Percentiles rank a stretch among this genome's conserved stretches.
phyloP scores from a whole-genome alignment of 179 eudicot genomes.

The Silene noctiflora region DNA sequence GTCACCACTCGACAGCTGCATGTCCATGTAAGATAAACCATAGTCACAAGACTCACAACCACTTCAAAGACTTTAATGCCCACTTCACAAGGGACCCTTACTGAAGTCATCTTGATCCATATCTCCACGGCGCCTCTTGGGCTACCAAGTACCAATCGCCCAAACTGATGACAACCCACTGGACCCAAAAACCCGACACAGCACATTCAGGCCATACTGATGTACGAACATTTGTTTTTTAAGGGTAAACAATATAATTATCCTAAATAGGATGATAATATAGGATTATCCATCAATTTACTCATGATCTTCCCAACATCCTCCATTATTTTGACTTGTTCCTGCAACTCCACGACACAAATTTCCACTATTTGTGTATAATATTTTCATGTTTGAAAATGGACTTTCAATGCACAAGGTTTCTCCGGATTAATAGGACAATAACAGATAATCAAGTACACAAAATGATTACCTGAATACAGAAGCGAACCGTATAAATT shows the following conservation, averaged over 20 bases:
- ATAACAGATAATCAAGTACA: neutral
- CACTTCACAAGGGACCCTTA: too few relatives aligned
- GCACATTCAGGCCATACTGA: neutral
- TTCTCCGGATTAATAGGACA: neutral
- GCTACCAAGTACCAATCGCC: too few relatives aligned
- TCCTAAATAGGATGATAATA: neutral
- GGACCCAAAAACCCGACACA: too few relatives aligned
- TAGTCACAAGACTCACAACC: too few relatives aligned
- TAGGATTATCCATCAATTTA: neutral
- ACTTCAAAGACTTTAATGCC: too few relatives aligned
- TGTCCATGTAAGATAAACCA: too few relatives aligned
- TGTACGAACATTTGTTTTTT: neutral
- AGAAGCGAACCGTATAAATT: conserved; percentile 92
- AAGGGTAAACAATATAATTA: neutral
- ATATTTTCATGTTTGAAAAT: conserved; percentile 5
- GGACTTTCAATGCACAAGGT: neutral
- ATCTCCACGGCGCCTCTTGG: too few relatives aligned
- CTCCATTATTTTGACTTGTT: neutral
- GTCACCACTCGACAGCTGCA: too few relatives aligned
- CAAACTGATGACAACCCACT: too few relatives aligned
- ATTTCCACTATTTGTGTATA: neutral
- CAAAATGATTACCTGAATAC: conserved; percentile 69
- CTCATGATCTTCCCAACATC: neutral
- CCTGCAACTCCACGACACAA: neutral
- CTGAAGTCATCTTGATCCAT: too few relatives aligned